A percentile compares a stretch with the other conserved stretches of the same genome.
Evolutionary conservation across 345 rosid species (phyloP).

Genomic region (Citropsis articulata): DNA sequence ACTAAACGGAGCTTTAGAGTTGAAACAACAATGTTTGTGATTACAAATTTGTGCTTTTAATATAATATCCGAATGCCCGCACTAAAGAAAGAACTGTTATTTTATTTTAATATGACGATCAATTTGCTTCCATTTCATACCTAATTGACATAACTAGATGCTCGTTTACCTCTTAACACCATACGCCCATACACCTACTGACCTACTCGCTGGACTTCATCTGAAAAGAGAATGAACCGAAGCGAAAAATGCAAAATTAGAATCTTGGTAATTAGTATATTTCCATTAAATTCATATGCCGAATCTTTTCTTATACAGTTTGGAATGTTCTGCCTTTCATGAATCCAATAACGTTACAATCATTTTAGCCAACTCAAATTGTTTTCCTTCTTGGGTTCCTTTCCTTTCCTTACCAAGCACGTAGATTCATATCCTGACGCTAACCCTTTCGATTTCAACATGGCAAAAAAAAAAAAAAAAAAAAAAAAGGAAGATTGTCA

Average conservation of each 20-base stretch:
- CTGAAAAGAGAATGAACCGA: background rate
- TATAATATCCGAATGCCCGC: too few species aligned
- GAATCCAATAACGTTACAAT: background rate
- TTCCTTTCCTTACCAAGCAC: conserved; percentile 8
- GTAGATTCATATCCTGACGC: background rate
- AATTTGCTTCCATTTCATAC: background rate
- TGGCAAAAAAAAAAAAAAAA: too few species aligned
- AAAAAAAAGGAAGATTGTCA: background rate
- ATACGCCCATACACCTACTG: too few species aligned
- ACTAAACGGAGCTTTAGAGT: too few species aligned
- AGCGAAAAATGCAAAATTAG: background rate
- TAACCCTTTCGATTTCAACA: background rate
- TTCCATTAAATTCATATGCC: background rate
- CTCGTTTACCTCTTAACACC: background rate
- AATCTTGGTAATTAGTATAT: background rate
- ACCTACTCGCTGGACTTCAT: background rate
- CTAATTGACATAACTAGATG: background rate
- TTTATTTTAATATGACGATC: too few species aligned
- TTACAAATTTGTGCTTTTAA: too few species aligned
- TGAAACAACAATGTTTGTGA: too few species aligned
- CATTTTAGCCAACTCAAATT: background rate
- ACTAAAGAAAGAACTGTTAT: too few species aligned
- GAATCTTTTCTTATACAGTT: background rate
- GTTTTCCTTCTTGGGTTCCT: background rate
- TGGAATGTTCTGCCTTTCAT: background rate